Conservation (phyloP, 1,284 basidiomycete genomes). For the Taiwanofungus camphoratus region DNA sequence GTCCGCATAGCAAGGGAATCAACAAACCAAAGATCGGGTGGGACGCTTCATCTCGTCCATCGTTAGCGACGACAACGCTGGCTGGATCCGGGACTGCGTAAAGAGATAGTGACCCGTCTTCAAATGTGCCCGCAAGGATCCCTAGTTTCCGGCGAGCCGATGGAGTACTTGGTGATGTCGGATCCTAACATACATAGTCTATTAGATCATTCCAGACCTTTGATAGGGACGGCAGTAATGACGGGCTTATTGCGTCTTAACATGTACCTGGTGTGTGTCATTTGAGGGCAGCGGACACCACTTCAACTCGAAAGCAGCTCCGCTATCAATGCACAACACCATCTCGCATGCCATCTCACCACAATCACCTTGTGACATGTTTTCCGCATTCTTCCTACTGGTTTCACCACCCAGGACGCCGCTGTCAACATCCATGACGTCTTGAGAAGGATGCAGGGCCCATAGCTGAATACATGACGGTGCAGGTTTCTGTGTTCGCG, state of each 20-base stretch:
- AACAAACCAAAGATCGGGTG: constrained; percentile 23
- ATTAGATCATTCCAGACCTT: neutral
- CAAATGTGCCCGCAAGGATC: constrained; percentile 74
- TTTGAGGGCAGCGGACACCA: constrained; percentile 87
- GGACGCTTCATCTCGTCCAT: constrained; percentile 17
- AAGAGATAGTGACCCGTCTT: constrained; percentile 75
- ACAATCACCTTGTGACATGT: constrained; percentile 10
- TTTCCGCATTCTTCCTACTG: neutral
- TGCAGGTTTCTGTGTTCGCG: constrained; percentile 43
- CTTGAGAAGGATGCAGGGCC: constrained; percentile 29
- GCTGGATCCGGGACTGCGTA: constrained; percentile 74
- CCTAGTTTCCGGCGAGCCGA: constrained; percentile 62
- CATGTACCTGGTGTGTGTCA: constrained; percentile 34
- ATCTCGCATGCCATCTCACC: constrained; percentile 63
- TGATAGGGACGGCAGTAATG: constrained; percentile 9
- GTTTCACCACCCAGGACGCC: too few species aligned
- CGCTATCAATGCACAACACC: constrained; percentile 72
- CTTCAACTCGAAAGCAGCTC: constrained; percentile 70
- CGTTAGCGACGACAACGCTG: constrained; percentile 31
- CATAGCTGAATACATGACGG: constrained; percentile 71
- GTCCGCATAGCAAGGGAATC: too few species aligned
- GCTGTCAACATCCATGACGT: constrained; percentile 18
- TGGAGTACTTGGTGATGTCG: neutral
- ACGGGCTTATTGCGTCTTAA: constrained; percentile 14
- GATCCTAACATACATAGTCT: too few species aligned